Evolutionary conservation across 208 protist genomes (phyloP).

Genomic region (Naegleria fowleri): DNA sequence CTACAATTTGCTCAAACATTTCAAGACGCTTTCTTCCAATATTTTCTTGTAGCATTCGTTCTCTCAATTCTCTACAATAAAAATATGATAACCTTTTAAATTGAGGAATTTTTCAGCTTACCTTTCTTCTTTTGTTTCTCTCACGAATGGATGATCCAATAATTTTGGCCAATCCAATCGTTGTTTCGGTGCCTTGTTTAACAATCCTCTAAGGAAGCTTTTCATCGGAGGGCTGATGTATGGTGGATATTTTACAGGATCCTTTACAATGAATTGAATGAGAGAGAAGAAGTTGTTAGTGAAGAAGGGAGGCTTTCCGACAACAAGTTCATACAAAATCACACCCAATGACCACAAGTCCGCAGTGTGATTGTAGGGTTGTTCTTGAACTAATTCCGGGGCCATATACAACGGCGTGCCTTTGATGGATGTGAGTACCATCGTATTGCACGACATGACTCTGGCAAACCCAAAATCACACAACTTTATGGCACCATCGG

Average conservation of each 20-base stretch:
- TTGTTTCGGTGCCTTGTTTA: constrained; percentile 77
- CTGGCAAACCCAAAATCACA: constrained; percentile 97
- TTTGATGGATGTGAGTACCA: constrained; percentile 90
- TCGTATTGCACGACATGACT: constrained; percentile 85
- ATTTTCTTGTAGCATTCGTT: not conserved
- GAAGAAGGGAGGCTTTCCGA: constrained; percentile 90
- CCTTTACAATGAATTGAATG: constrained; percentile 86
- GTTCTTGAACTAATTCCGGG: constrained; percentile 83
- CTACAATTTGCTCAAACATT: not conserved
- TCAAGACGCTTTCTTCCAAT: constrained; percentile 12
- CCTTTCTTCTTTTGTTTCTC: constrained; percentile 58
- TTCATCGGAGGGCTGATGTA: constrained; percentile 75
- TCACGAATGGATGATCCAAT: constrained; percentile 73
- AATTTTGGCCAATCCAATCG: constrained; percentile 85
- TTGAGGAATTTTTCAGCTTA: constrained; percentile 46
- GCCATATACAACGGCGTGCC: constrained; percentile 94
- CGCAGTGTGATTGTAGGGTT: constrained; percentile 84
- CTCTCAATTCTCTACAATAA: not conserved
- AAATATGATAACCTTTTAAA: not conserved
- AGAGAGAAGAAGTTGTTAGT: constrained; percentile 87
- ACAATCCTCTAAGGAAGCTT: constrained; percentile 81
- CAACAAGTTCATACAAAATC: constrained; percentile 94
- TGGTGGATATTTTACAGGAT: constrained; percentile 76
- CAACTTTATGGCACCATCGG: constrained; percentile 87
- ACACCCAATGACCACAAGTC: constrained; percentile 97